Evolutionary conservation across 148 eudicot species (phyloP), one percentile per base, ranked within the genome.

Genomic region (Beta vulgaris): DNA sequence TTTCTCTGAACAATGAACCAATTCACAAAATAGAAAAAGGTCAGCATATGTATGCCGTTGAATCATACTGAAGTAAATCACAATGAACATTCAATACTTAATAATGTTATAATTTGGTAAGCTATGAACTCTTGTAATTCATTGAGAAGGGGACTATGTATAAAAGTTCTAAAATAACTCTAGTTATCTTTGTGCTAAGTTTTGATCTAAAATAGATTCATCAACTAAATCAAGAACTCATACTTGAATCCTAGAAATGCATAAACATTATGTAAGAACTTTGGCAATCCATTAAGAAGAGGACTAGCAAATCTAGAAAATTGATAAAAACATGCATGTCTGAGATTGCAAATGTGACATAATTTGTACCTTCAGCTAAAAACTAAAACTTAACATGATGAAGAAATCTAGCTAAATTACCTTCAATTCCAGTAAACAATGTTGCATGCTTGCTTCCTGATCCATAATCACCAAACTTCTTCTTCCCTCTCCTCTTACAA

Each of bases 401-500:
- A 36, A 64, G 29, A 13, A 67, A 25, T 12, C 8, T 13, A 67
- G 43, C 19, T 10, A 32, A 15, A 23, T 49, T 75, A 80, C 83
- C 83, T 76, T 76, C 77, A 71, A 55, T 64, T 57, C 68, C 77
- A 49, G 8, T n/a, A 44, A 66, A 71, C 66, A 71, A 28, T 25
- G 83, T 3, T 71, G 72, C 62, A 76, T 65, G 69, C 55, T 71
- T 54, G 34, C 44, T 36, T 23, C 32, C 79, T 32, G 73, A 77
- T 44, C 53, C 78, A 70, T 66, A 36, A 57, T 69, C 79, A 73
- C 26, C 81, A 65, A 69, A 57, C n/a, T 65, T 75, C 35, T 44
- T 81, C 63, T 64, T 80, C 64, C 49, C 37, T 57, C 32, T 85
- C 15, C 64, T 82, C 79, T 67, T 79, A 55, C 82, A 85, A 42